Conservation (phyloP, 2,329 filamentous ascomycete species). For the Lachnellula suecica region DNA sequence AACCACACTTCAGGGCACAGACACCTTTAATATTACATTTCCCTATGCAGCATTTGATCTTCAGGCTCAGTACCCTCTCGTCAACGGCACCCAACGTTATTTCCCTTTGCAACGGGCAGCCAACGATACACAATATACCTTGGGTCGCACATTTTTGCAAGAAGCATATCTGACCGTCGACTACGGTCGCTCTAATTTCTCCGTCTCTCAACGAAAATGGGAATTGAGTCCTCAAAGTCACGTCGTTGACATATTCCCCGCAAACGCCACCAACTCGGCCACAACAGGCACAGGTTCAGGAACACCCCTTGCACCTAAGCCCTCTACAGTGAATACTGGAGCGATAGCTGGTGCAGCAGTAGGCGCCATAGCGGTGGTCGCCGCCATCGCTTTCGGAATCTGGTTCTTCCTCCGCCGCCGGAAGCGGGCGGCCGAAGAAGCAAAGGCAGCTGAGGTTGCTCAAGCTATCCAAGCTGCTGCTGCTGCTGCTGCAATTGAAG, state of each 20-base stretch:
- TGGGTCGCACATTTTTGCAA: constrained; percentile 39
- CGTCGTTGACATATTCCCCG: background rate
- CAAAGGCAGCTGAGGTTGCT: background rate
- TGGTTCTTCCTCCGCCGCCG: background rate
- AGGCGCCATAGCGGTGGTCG: background rate
- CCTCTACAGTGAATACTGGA: background rate
- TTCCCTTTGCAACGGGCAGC: constrained; percentile 36
- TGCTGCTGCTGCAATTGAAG: background rate
- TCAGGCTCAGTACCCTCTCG: constrained; percentile 33
- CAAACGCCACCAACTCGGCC: background rate
- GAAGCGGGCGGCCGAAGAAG: background rate
- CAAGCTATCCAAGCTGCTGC: background rate
- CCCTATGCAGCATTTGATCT: constrained; percentile 38
- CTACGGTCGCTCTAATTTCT: constrained; percentile 7
- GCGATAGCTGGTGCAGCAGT: background rate
- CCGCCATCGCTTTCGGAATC: background rate
- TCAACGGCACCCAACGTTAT: constrained; percentile 29
- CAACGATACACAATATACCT: constrained; percentile 36
- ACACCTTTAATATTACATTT: constrained; percentile 31
- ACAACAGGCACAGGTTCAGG: background rate
- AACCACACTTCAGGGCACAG: constrained; percentile 20
- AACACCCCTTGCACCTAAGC: background rate
- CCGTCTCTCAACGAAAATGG: constrained; percentile 1
- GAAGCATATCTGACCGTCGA: constrained; percentile 29
- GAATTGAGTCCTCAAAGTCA: background rate